Percentiles rank a stretch among this genome's conserved stretches.
phyloP scores from a whole-genome alignment of 2,329 filamentous ascomycete genomes.

The Exophiala spinifera region DNA sequence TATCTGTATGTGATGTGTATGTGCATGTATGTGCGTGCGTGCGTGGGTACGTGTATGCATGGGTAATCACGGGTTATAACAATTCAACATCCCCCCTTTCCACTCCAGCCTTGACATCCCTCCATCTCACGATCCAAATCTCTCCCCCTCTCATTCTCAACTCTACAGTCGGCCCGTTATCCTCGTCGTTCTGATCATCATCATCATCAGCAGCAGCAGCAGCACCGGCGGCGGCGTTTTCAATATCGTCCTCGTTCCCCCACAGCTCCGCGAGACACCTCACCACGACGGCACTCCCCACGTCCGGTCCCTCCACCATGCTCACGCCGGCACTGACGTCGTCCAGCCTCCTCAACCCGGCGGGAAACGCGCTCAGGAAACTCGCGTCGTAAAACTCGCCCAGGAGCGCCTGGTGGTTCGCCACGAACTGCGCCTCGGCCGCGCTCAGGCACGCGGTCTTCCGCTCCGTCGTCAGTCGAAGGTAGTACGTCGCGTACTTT shows the following conservation, averaged over 20 bases:
- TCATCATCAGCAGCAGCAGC: too few relatives aligned
- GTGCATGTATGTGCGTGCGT: too few relatives aligned
- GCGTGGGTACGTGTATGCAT: too few relatives aligned
- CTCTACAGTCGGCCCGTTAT: slow-evolving; percentile 28
- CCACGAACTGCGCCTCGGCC: slow-evolving; percentile 77
- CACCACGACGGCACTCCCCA: slow-evolving; percentile 80
- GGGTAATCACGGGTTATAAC: too few relatives aligned
- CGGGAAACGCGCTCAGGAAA: slow-evolving; percentile 80
- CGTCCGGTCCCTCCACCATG: slow-evolving; percentile 88
- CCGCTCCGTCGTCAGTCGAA: slow-evolving; percentile 27
- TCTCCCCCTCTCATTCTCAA: slow-evolving; percentile 54
- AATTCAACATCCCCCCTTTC: slow-evolving; percentile 44
- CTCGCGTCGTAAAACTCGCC: slow-evolving; percentile 80
- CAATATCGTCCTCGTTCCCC: slow-evolving; percentile 24
- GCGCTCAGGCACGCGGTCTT: slow-evolving; percentile 56
- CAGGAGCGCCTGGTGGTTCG: slow-evolving; percentile 77
- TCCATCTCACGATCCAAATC: slow-evolving; percentile 68
- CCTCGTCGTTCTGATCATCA: slow-evolving; percentile 18
- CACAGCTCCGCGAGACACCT: slow-evolving; percentile 47
- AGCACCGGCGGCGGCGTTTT: slow-evolving; percentile 12
- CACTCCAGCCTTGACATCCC: slow-evolving; percentile 63
- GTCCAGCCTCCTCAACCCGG: slow-evolving; percentile 76
- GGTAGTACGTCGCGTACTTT: slow-evolving; percentile 50
- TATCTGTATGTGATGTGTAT: too few relatives aligned
- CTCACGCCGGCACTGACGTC: slow-evolving; percentile 79